These are phyloP conservation scores for Wickerhamomyces chaumierensis DNA, from an alignment of 805 yeast genomes.

Conservation along the genomic window DNA sequence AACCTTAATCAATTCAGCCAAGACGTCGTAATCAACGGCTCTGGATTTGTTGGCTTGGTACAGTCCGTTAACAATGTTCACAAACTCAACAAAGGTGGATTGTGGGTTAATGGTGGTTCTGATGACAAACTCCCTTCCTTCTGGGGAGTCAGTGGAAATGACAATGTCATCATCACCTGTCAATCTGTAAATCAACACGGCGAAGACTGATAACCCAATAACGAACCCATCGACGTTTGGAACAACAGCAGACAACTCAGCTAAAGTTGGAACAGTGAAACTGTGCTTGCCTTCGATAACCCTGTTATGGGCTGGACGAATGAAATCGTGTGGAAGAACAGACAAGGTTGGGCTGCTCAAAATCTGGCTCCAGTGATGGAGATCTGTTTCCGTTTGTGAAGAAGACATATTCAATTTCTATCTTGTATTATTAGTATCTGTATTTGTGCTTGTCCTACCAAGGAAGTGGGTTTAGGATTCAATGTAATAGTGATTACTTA, in stretches of 20 bases:
- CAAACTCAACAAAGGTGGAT: constrained; percentile 42
- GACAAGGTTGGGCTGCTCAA: constrained; percentile 78
- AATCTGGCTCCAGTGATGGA: constrained; percentile 50
- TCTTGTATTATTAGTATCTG: too few species aligned
- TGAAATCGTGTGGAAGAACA: constrained; percentile 79
- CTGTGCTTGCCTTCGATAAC: constrained; percentile 49
- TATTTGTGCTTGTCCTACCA: too few species aligned
- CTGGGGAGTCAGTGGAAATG: constrained; percentile 53
- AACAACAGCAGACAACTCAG: constrained; percentile 11
- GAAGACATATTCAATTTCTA: too few species aligned
- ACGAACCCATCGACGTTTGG: constrained; percentile 28
- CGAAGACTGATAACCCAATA: constrained; percentile 53
- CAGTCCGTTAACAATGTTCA: constrained; percentile 31
- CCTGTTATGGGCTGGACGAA: constrained; percentile 61
- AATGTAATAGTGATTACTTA: too few species aligned
- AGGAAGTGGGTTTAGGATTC: too few species aligned
- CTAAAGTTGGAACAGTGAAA: constrained; percentile 22
- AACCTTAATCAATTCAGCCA: constrained; percentile 40
- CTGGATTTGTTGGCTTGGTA: constrained; percentile 20
- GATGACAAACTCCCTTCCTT: constrained; percentile 41
- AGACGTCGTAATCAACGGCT: constrained; percentile 40
- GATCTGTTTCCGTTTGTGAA: constrained; percentile 8
- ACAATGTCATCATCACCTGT: constrained; percentile 93
- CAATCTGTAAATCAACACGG: constrained; percentile 61
- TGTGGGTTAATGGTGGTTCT: constrained; percentile 50